These are phyloP conservation scores for Populus euphratica DNA, from an alignment of 345 rosid genomes.

Conservation along the genomic window DNA sequence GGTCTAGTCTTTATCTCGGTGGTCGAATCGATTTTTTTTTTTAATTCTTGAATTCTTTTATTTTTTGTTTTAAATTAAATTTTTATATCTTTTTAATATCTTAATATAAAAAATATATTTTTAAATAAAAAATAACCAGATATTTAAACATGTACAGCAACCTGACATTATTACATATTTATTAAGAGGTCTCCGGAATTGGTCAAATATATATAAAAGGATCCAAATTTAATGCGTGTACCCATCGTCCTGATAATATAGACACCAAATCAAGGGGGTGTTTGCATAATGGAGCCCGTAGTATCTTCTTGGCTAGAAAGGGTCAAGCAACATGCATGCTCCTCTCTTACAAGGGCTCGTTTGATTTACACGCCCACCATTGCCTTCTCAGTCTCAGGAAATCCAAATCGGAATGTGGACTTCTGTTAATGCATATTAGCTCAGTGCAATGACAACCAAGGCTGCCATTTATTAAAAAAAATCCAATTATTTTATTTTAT, in stretches of 20 bases:
- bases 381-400: not conserved
- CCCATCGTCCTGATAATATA: not conserved
- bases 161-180: not conserved
- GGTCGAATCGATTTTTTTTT: too few species aligned
- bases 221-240: not conserved
- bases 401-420: not conserved
- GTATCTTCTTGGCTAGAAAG: not conserved
- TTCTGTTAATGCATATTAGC: not conserved
- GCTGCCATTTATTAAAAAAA: not conserved
- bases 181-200: not conserved
- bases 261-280: not conserved
- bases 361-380: not conserved
- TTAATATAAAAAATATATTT: too few species aligned
- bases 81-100: too few species aligned
- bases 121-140: too few species aligned
- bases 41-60: too few species aligned
- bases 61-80: too few species aligned
- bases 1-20: too few species aligned
- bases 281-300: not conserved
- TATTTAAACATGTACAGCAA: constrained; percentile 5
- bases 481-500: too few species aligned
- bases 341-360: not conserved
- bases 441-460: too few species aligned
- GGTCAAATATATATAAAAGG: constrained; percentile 3
- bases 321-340: not conserved